Base-by-base conservation (phyloP, 192 early-diverging fungal species). In the Diversispora epigaea region DNA sequence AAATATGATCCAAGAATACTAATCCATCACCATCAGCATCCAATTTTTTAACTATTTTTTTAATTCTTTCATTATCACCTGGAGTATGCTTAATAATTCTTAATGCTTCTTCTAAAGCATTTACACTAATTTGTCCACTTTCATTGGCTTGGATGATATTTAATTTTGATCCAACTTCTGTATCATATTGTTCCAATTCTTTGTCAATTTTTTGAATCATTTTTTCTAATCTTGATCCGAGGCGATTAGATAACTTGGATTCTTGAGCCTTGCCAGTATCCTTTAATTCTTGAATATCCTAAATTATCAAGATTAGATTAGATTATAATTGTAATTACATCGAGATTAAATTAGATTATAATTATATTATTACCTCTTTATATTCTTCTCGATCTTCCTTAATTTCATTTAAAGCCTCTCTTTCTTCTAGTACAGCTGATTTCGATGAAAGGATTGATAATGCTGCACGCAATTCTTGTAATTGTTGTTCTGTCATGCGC, bases 161-260 rank as follows among this genome's bases (percentile, higher is more conserved):
- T 55, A 93, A 82, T 64, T 81, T 88, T 55, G 83, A 84, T 12
- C 90, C 90, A 66, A 87, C 83, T 74, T 89, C 89, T 1, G 78
- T 77, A 71, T 91, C 90, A 66, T 86, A 84, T 46, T 89, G 86
- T 56, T 85, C 77, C 14, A 94, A 68, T 73, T 95, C 93, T 56
- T 82, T 81, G 71, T 93, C 92, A 32, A 95, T 84, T 71, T 86
- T 87, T 58, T 78, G 74, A 70, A 95, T 86, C 92, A 95, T 93
- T 82, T 92, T 93, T 78, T 93, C 91, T 8, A 95, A 84, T 22
- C 87, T 88, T 52, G 82, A 80, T 11, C 89, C 86, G 71, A 95
- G 81, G 39, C 86, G 81, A 50, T 82, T 76, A 7, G 86, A 82
- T 4, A 86, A 81, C 63, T 90, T 89, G 58, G 86, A 77, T 12